A percentile compares a stretch with the other conserved stretches of the same genome.
These are phyloP conservation scores for Gryganskiella cystojenkinii DNA, from an alignment of 192 early-diverging fungal species.

Conservation along the genomic window DNA sequence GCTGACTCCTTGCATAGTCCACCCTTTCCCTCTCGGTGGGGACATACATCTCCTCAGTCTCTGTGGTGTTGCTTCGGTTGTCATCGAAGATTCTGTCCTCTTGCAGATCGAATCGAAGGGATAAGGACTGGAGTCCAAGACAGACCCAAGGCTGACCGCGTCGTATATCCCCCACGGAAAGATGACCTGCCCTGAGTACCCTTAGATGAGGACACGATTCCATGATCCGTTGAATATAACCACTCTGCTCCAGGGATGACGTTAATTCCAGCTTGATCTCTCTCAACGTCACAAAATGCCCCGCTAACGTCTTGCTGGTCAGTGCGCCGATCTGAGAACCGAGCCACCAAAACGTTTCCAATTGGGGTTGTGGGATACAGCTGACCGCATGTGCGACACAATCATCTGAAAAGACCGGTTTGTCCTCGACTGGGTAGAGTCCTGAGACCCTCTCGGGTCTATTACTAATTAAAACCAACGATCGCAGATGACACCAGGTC, in stretches of 20 bases:
- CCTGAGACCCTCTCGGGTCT: too few species aligned
- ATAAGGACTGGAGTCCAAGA: slow-evolving; percentile 8
- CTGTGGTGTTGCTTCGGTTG: too few species aligned
- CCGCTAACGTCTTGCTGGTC: not conserved
- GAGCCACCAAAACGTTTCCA: slow-evolving; percentile 13
- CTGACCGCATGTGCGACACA: slow-evolving; percentile 8
- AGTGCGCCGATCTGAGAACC: slow-evolving; percentile 2
- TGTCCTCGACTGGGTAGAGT: not conserved
- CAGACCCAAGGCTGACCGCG: slow-evolving; percentile 7
- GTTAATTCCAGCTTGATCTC: slow-evolving; percentile 15
- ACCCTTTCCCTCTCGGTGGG: not conserved
- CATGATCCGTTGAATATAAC: slow-evolving; percentile 12
- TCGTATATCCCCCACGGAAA: slow-evolving; percentile 2
- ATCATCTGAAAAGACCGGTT: slow-evolving; percentile 7
- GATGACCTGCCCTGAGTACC: slow-evolving; percentile 5
- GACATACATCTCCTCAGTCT: not conserved
- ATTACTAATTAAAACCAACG: not conserved
- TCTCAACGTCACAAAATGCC: slow-evolving; percentile 4
- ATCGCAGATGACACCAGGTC: slow-evolving; percentile 4
- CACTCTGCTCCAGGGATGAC: slow-evolving; percentile 6
- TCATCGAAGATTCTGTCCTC: not conserved
- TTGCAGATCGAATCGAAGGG: slow-evolving; percentile 8
- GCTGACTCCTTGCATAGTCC: slow-evolving; percentile 6
- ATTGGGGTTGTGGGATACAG: not conserved
- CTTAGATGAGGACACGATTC: slow-evolving; percentile 3